These are phyloP conservation scores for Corymbia calophylla DNA, from an alignment of 441 rosid species.

Conservation along the genomic window DNA sequence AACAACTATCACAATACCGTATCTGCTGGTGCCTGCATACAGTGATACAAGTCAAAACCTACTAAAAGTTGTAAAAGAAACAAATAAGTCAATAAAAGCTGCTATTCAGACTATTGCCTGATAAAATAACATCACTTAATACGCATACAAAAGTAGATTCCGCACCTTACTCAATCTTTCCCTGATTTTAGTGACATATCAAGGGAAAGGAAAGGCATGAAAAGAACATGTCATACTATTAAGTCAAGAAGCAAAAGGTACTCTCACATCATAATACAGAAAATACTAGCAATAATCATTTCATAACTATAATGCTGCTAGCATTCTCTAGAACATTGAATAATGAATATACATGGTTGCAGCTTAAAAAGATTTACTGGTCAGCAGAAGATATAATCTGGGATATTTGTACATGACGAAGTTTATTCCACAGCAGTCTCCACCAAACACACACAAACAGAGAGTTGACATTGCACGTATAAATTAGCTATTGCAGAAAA, in stretches of 20 bases:
- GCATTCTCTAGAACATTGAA: background rate
- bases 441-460: background rate
- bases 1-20: conserved; percentile 52
- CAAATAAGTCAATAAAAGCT: background rate
- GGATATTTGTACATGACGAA: background rate
- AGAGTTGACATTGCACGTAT: background rate
- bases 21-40: conserved; percentile 61
- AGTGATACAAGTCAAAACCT: background rate
- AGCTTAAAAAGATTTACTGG: background rate
- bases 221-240: background rate
- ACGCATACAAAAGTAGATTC: background rate
- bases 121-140: background rate
- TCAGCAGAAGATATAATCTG: background rate
- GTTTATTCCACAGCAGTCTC: background rate
- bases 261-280: background rate
- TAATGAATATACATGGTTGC: background rate
- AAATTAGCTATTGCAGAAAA: background rate
- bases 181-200: background rate
- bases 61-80: background rate
- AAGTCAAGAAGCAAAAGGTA: background rate
- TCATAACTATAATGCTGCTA: background rate
- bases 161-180: background rate
- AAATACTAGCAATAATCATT: background rate
- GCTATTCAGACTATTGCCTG: background rate
- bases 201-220: background rate